Evolutionary conservation across 1,284 basidiomycete genomes (phyloP), one percentile per base, ranked within the genome.

Genomic region (Ceratobasidium sp.): DNA sequence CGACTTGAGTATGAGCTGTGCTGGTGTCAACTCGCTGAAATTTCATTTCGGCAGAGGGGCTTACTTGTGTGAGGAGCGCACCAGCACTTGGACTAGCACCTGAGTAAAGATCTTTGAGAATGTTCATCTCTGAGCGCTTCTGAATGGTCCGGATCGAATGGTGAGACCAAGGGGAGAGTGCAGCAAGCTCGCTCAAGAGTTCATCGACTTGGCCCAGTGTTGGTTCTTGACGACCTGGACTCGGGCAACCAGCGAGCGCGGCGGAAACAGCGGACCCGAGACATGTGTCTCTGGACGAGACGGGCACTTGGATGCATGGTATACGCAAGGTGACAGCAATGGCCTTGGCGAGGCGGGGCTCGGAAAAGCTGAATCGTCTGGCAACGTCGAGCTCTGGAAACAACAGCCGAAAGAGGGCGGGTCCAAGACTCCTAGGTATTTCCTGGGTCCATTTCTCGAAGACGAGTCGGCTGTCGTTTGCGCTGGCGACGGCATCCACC

Each of bases 1-100:
- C 78, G 96, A 94, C 74, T 91, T 91, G 28, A 96, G 84, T 71
- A 97, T 91, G 73, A 96, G 89, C 78, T 96, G 93, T 0, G 89
- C 89, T 26, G 23, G 21, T 3, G 50, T 53, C 50, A 53, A 26
- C 5, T 23, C 6, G 9, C 50, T 3, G 50, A 28, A 60, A 95
- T 81, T 53, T 53, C 21, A 53, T 53, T 53, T 53, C 23, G 50
- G 21, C 5, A 8, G 16, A 12, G 12, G 28, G 23, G 23, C 50
- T 3, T 14, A 53, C 50, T 26, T 53, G 50, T 16, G 50, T 53
- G 21, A 53, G 23, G 70, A 90, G n/a, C n/a, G 86, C 83, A 0
- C 89, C 85, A 52, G 92, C 89, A 5, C 79, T 79, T 0, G 92
- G 86, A 0, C 87, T 82, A 2, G 93, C 79, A 1, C 80, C 78